These are phyloP conservation scores for Lindgomyces ingoldianus DNA, from an alignment of 495 filamentous ascomycete genomes.

Conservation along the genomic window DNA sequence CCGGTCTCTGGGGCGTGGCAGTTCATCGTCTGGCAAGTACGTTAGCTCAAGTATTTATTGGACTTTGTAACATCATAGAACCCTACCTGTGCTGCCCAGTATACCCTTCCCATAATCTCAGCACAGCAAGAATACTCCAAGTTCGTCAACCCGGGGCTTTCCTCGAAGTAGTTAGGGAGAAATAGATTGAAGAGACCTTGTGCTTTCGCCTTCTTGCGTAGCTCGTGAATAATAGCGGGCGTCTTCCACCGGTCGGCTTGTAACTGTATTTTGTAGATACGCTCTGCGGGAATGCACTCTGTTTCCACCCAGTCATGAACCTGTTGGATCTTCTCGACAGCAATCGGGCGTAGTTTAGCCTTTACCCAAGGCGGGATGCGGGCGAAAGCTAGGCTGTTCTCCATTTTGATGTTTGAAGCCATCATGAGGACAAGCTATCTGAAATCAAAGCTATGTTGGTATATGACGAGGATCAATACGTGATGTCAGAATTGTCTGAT, in stretches of 20 bases:
- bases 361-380: constrained; percentile 48
- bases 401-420: constrained; percentile 21
- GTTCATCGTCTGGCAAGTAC: constrained; percentile 43
- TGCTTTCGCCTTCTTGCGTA: constrained; percentile 46
- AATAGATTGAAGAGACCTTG: constrained; percentile 48
- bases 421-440: constrained; percentile 1
- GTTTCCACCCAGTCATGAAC: constrained; percentile 48
- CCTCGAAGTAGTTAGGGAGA: constrained; percentile 46
- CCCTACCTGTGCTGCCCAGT: constrained; percentile 46
- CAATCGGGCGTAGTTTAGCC: constrained; percentile 45
- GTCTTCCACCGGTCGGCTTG: constrained; percentile 41
- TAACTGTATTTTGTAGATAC: constrained; percentile 46
- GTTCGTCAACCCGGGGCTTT: constrained; percentile 49
- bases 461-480: neutral
- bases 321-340: constrained; percentile 44
- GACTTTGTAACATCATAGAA: neutral
- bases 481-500: neutral
- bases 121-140: constrained; percentile 49
- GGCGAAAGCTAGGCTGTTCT: constrained; percentile 42
- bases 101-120: constrained; percentile 48
- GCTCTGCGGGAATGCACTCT: constrained; percentile 49
- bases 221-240: constrained; percentile 45
- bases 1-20: constrained; percentile 50
- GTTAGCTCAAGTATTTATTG: neutral
- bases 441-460: constrained; percentile 8